Conservation (phyloP, 164 flowering plant species). For the Chimonanthus praecox region DNA sequence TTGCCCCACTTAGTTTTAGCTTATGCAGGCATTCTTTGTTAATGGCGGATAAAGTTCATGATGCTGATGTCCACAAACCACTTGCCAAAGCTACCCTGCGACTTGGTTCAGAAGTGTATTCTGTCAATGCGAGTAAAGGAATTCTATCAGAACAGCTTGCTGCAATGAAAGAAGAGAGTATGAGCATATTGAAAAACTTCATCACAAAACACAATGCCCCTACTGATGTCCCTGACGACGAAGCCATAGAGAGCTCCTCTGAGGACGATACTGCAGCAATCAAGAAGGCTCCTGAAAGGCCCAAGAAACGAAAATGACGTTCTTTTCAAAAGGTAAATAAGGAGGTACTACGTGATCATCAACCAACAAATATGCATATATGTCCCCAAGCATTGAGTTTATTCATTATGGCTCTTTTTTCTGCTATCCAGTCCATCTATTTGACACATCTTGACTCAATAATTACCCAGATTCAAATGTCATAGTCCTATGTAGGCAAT, state of each 20-base stretch:
- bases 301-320: constrained; percentile 28
- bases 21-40: not conserved
- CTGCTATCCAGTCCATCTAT: no score
- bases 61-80: not conserved
- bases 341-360: no score
- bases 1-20: not conserved
- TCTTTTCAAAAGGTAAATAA: not conserved
- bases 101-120: constrained; percentile 53
- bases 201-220: constrained; percentile 74
- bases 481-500: no score
- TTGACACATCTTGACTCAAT: no score
- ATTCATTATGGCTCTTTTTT: no score
- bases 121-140: constrained; percentile 28
- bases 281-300: constrained; percentile 21
- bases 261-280: constrained; percentile 40
- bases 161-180: constrained; percentile 63
- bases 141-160: constrained; percentile 52
- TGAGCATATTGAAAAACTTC: constrained; percentile 63
- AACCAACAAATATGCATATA: no score
- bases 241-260: constrained; percentile 45
- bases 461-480: no score
- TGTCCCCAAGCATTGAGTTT: no score
- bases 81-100: constrained; percentile 41
- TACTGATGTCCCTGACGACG: constrained; percentile 80
- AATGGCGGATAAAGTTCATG: constrained; percentile 8